A percentile compares a stretch with the other conserved stretches of the same genome.
Conservation (phyloP, 441 rosid genomes). For the Brassica balearica region DNA sequence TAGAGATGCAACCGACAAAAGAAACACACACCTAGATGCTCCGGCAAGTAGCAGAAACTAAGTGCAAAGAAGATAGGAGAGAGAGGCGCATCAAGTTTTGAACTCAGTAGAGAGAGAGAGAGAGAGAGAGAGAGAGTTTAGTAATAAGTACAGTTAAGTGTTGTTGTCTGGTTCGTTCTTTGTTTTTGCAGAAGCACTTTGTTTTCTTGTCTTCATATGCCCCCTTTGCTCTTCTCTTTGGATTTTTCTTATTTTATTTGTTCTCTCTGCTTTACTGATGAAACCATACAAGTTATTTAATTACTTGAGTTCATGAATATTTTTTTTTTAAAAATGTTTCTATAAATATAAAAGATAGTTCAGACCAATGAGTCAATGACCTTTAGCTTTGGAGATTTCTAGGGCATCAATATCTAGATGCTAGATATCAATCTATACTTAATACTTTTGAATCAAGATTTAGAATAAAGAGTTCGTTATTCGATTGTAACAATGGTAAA, state of each 20-base stretch:
- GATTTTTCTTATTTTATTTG: neutral
- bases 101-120: constrained; percentile 13
- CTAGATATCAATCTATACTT: constrained; percentile 22
- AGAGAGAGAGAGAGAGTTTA: constrained; percentile 17
- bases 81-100: neutral
- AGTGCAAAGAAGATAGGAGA: constrained; percentile 21
- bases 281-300: neutral
- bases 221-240: neutral
- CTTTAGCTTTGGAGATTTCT: constrained; percentile 15
- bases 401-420: constrained; percentile 23
- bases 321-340: neutral
- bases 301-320: neutral
- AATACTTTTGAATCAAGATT: constrained; percentile 11
- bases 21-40: neutral
- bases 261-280: neutral
- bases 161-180: constrained; percentile 3
- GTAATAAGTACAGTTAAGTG: constrained; percentile 11
- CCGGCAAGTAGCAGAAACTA: neutral
- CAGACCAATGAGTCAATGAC: constrained; percentile 10
- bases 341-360: neutral
- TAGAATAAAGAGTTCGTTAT: neutral
- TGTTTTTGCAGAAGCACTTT: constrained; percentile 23
- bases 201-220: constrained; percentile 24
- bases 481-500: constrained; percentile 13
- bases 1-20: constrained; percentile 6